Conservation (phyloP, 495 filamentous ascomycete species). For the Niebla homalea region DNA sequence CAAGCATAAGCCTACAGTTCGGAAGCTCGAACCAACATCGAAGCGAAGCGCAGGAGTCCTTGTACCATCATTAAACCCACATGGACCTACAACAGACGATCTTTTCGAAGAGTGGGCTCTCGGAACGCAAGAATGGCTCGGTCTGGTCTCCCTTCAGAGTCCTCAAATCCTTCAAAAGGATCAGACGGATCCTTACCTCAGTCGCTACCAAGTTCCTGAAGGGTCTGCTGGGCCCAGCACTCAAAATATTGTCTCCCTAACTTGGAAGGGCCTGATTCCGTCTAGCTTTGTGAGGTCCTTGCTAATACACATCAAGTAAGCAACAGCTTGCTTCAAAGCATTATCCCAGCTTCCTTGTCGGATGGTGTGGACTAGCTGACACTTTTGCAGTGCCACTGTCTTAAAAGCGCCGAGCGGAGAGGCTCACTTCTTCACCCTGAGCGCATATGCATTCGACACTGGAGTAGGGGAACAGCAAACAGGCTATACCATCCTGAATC, state of each 20-base stretch:
- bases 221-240: conserved; percentile 14
- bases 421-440: conserved; percentile 23
- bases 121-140: conserved; percentile 73
- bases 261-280: conserved; percentile 36
- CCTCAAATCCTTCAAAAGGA: conserved; percentile 57
- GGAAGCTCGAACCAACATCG: conserved; percentile 21
- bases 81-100: conserved; percentile 22
- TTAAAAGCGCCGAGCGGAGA: not conserved
- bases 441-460: conserved; percentile 24
- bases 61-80: conserved; percentile 38
- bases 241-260: conserved; percentile 26
- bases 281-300: conserved; percentile 29
- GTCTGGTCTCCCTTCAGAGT: conserved; percentile 56
- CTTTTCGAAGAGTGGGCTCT: conserved; percentile 48
- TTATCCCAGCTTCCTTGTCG: not conserved
- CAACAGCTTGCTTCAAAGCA: not conserved
- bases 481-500: conserved; percentile 32
- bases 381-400: not conserved
- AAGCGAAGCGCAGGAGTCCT: conserved; percentile 24
- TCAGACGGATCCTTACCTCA: conserved; percentile 64
- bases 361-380: not conserved
- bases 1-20: conserved; percentile 39
- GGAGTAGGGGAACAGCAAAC: conserved; percentile 29
- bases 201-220: conserved; percentile 52
- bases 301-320: conserved; percentile 31